Conservation (phyloP, 208 protist genomes). For the Trypanosoma scelopori region DNA sequence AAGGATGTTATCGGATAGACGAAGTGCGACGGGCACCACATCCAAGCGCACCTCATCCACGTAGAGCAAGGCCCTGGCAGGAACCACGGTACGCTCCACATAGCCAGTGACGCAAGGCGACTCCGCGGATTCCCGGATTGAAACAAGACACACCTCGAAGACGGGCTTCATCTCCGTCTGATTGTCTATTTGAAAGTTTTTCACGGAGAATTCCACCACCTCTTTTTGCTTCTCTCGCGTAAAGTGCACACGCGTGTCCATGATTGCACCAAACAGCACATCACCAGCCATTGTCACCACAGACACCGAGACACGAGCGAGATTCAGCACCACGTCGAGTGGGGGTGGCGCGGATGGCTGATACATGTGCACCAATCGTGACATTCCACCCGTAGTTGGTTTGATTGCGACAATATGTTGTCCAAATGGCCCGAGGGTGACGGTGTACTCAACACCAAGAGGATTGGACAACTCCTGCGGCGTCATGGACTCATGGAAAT, state of each 20-base stretch:
- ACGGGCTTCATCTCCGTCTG: conserved; percentile 73
- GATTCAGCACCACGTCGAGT: conserved; percentile 61
- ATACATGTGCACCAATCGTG: conserved; percentile 21
- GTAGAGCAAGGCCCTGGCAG: conserved; percentile 58
- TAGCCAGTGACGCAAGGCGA: conserved; percentile 48
- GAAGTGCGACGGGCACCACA: conserved; percentile 68
- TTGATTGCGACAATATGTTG: conserved; percentile 68
- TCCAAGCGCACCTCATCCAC: conserved; percentile 80
- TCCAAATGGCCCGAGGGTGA: conserved; percentile 52
- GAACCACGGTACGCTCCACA: conserved; percentile 53
- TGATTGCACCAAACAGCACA: conserved; percentile 67
- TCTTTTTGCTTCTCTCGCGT: conserved; percentile 49
- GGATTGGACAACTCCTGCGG: conserved; percentile 28
- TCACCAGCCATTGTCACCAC: conserved; percentile 62
- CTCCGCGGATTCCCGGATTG: conserved; percentile 46
- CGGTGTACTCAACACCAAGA: conserved; percentile 42
- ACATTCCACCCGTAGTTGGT: conserved; percentile 14
- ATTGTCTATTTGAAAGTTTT: conserved; percentile 90
- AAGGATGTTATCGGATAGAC: conserved; percentile 81
- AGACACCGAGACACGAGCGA: conserved; percentile 61
- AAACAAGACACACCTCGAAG: conserved; percentile 72
- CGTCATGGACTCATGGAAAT: conserved; percentile 26
- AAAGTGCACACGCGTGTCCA: conserved; percentile 67
- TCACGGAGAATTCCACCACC: conserved; percentile 55
- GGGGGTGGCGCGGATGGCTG: conserved; percentile 36